Conservation (phyloP, 192 early-diverging fungal species). For the Tieghemiomyces parasiticus region DNA sequence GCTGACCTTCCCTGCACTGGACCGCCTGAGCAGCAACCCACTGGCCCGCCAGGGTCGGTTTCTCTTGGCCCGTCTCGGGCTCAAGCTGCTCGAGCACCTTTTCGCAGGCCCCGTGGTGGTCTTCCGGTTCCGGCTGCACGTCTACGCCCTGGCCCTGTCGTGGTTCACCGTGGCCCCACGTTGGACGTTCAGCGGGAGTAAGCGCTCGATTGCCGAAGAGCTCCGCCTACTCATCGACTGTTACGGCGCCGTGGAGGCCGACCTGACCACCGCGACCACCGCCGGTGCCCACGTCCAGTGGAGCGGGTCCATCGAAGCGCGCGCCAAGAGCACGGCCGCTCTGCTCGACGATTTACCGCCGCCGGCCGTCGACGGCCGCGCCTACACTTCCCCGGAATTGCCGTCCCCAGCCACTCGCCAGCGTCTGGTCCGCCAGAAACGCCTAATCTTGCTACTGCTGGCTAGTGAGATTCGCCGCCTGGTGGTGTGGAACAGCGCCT, state of each 20-base stretch:
- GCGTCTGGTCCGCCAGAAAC: conserved; percentile 30
- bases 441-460: conserved; percentile 61
- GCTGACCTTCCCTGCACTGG: conserved; percentile 40
- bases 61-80: conserved; percentile 53
- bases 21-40: conserved; percentile 43
- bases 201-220: conserved; percentile 39
- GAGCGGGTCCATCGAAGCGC: neutral
- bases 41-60: conserved; percentile 67
- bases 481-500: conserved; percentile 70
- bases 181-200: conserved; percentile 68
- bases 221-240: conserved; percentile 52
- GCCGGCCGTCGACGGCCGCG: no score
- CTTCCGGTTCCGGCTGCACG: conserved; percentile 40
- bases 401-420: conserved; percentile 11
- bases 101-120: conserved; percentile 45
- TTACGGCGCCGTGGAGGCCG: conserved; percentile 37
- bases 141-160: conserved; percentile 60
- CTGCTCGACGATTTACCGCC: neutral
- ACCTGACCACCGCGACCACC: conserved; percentile 23
- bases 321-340: neutral
- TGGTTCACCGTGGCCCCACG: conserved; percentile 71
- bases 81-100: conserved; percentile 55
- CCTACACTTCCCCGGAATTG: neutral
- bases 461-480: conserved; percentile 80
- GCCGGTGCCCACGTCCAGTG: conserved; percentile 5